Evolutionary conservation across 2,329 filamentous ascomycete species (phyloP).

Genomic region (Pleurostoma richardsiae): DNA sequence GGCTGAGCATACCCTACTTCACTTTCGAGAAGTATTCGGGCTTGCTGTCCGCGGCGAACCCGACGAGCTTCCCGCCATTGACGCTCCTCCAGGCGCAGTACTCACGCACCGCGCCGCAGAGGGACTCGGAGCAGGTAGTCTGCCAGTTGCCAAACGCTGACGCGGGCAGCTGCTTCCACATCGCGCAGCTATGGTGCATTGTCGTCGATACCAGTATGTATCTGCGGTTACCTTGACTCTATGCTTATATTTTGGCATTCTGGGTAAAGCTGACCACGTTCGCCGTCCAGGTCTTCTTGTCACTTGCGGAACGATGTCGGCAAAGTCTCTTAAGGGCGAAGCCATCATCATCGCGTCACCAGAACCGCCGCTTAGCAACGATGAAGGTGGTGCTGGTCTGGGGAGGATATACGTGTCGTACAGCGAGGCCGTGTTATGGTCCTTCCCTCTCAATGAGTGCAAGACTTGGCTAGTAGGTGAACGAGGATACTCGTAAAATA

Average conservation of each 20-base stretch:
- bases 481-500: not conserved
- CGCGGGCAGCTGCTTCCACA: constrained; percentile 37
- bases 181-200: constrained; percentile 42
- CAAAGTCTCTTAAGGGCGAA: constrained; percentile 25
- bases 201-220: constrained; percentile 36
- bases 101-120: constrained; percentile 27
- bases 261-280: too few relatives aligned
- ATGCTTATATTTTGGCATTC: not conserved
- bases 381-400: constrained; percentile 18
- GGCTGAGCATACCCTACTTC: constrained; percentile 44
- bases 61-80: constrained; percentile 31
- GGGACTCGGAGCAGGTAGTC: constrained; percentile 42
- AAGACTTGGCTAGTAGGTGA: constrained; percentile 38
- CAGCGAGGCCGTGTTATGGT: constrained; percentile 29
- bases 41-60: constrained; percentile 20
- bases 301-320: constrained; percentile 33
- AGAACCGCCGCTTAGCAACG: not conserved
- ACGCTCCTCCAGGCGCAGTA: constrained; percentile 39
- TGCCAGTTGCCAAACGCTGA: constrained; percentile 24
- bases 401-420: constrained; percentile 22
- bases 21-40: constrained; percentile 36
- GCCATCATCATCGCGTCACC: constrained; percentile 18
- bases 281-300: constrained; percentile 23
- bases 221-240: not conserved
- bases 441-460: constrained; percentile 30